Evolutionary conservation across 306 rosid species (phyloP).

Genomic region (Lablab purpureus): DNA sequence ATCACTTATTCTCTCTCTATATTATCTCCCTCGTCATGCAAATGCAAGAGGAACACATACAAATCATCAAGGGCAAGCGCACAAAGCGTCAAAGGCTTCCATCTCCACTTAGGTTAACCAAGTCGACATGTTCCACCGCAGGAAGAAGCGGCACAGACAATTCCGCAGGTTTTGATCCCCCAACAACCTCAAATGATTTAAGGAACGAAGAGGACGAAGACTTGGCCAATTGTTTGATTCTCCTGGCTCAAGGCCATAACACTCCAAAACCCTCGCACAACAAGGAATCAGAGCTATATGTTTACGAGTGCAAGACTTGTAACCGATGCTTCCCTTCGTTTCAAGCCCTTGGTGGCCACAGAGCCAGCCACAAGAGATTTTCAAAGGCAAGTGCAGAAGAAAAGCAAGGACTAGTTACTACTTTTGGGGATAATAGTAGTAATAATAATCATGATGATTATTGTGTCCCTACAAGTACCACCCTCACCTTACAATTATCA

Average conservation of each 20-base stretch:
- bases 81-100: constrained; percentile 72
- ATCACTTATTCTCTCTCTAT: background rate
- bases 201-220: constrained; percentile 61
- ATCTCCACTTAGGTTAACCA: constrained; percentile 55
- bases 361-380: constrained; percentile 85
- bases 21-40: background rate
- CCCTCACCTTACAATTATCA: constrained; percentile 67
- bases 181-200: constrained; percentile 20
- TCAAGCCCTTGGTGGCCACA: constrained; percentile 92
- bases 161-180: constrained; percentile 36
- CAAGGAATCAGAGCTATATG: constrained; percentile 4
- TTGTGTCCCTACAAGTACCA: constrained; percentile 49
- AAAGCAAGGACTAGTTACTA: constrained; percentile 37
- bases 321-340: constrained; percentile 74
- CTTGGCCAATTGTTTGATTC: constrained; percentile 89
- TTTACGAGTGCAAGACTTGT: constrained; percentile 85
- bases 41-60: constrained; percentile 21
- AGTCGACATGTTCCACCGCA: constrained; percentile 53
- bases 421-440: constrained; percentile 22
- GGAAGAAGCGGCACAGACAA: constrained; percentile 33
- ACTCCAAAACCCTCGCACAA: background rate
- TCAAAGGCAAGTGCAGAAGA: constrained; percentile 47
- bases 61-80: constrained; percentile 72
- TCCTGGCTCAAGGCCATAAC: constrained; percentile 65
- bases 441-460: background rate